Conservation (phyloP, 2,329 filamentous ascomycete species). For the Fragosphaeria purpurea region DNA sequence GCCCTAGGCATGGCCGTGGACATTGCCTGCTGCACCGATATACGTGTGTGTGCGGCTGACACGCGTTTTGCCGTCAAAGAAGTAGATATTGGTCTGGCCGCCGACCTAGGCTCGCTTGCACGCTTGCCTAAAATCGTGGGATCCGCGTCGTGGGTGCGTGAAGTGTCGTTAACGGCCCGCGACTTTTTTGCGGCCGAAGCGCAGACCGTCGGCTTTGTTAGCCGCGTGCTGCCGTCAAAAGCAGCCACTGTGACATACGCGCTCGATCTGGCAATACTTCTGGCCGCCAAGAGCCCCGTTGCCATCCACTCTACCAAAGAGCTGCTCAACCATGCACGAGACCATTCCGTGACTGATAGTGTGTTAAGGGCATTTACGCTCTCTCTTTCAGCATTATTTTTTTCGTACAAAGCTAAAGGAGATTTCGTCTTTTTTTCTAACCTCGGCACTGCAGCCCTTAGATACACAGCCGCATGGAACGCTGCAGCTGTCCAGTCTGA, state of each 20-base stretch:
- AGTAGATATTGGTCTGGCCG: constrained; percentile 71
- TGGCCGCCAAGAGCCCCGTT: constrained; percentile 77
- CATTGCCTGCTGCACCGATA: constrained; percentile 57
- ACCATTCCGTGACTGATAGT: constrained; percentile 69
- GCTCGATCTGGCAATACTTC: constrained; percentile 50
- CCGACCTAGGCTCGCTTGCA: constrained; percentile 66
- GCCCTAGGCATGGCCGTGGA: constrained; percentile 72
- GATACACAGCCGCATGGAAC: constrained; percentile 85
- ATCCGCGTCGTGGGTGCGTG: constrained; percentile 66
- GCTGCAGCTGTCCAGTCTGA: constrained; percentile 68
- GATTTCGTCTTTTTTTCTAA: background rate
- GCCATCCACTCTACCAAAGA: constrained; percentile 84
- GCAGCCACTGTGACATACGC: constrained; percentile 51
- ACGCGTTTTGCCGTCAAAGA: constrained; percentile 65
- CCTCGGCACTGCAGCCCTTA: constrained; percentile 41
- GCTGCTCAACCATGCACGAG: constrained; percentile 70
- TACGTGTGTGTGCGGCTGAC: constrained; percentile 53
- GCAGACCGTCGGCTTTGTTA: constrained; percentile 58
- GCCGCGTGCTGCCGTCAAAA: constrained; percentile 54
- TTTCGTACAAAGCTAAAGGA: background rate
- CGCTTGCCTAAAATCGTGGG: constrained; percentile 66
- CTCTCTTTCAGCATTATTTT: constrained; percentile 1
- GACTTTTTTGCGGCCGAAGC: constrained; percentile 62
- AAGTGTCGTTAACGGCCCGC: constrained; percentile 62
- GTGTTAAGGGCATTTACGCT: constrained; percentile 21